A percentile compares a stretch with the other conserved stretches of the same genome.
Conservation (phyloP, 1,284 basidiomycete species). For the Vanrija pseudolonga region DNA sequence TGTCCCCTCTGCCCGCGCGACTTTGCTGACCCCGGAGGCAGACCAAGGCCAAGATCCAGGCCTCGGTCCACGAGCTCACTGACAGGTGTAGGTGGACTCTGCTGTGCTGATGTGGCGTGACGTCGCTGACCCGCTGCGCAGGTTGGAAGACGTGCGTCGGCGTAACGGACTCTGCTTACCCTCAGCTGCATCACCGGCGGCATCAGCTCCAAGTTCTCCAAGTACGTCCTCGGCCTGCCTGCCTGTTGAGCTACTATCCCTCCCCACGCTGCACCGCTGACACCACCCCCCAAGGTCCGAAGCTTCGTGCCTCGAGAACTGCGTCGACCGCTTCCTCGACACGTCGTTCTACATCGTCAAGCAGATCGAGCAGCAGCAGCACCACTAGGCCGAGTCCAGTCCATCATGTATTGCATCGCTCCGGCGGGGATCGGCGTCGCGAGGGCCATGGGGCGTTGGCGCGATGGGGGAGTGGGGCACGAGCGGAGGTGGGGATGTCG, state of each 20-base stretch:
- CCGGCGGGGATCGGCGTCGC: too few relatives aligned
- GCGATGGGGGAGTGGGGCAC: too few relatives aligned
- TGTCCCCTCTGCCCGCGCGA: slow-evolving; percentile 8
- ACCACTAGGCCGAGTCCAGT: too few relatives aligned
- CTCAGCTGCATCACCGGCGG: slow-evolving; percentile 76
- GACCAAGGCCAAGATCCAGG: slow-evolving; percentile 73
- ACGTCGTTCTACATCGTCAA: slow-evolving; percentile 82
- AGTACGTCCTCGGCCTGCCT: slow-evolving; percentile 49
- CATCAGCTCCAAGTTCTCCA: slow-evolving; percentile 78
- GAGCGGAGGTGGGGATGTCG: too few relatives aligned
- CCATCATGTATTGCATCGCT: too few relatives aligned
- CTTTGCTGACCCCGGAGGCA: slow-evolving; percentile 52
- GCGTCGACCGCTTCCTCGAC: slow-evolving; percentile 91
- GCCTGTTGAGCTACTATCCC: too few relatives aligned
- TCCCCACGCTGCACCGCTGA: background rate
- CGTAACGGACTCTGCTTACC: background rate
- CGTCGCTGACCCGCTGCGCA: slow-evolving; percentile 59
- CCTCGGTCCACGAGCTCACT: slow-evolving; percentile 52
- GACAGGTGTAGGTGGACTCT: slow-evolving; percentile 35
- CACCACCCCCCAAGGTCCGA: slow-evolving; percentile 57
- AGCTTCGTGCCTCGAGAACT: slow-evolving; percentile 80
- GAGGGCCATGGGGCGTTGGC: too few relatives aligned
- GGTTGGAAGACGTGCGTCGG: slow-evolving; percentile 78
- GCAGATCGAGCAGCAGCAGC: slow-evolving; percentile 61
- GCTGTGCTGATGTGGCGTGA: slow-evolving; percentile 50